A percentile compares a stretch with the other conserved stretches of the same genome.
Conservation (phyloP, 1,139 yeast genomes). For the Dujonia santamariae region DNA sequence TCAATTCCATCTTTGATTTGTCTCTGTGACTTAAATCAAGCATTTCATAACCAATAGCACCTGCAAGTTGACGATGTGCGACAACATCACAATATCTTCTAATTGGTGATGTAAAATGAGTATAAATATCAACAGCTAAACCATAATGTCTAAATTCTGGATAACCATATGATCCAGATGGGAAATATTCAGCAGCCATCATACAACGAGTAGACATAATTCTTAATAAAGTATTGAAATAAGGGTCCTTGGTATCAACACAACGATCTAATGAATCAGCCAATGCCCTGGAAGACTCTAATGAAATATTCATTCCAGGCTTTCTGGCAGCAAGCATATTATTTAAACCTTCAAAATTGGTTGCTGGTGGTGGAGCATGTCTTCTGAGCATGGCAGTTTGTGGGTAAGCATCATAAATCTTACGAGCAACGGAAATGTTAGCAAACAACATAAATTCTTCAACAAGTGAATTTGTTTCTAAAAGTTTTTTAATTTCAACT, state of each 20-base stretch:
- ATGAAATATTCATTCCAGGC: slow-evolving; percentile 65
- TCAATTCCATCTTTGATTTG: slow-evolving; percentile 82
- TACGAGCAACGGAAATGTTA: slow-evolving; percentile 91
- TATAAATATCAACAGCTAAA: slow-evolving; percentile 93
- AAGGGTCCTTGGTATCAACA: slow-evolving; percentile 76
- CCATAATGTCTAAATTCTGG: slow-evolving; percentile 98
- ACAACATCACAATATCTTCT: slow-evolving; percentile 97
- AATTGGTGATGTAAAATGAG: slow-evolving; percentile 98
- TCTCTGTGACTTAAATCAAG: slow-evolving; percentile 82
- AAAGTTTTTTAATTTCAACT: slow-evolving; percentile 83
- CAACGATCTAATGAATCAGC: slow-evolving; percentile 94
- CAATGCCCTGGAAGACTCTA: slow-evolving; percentile 84
- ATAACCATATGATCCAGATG: slow-evolving; percentile 87
- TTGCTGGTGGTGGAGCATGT: slow-evolving; percentile 94
- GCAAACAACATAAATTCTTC: slow-evolving; percentile 99
- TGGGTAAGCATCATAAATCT: slow-evolving; percentile 88
- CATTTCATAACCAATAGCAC: slow-evolving; percentile 91
- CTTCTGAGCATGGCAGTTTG: slow-evolving; percentile 98
- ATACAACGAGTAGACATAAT: slow-evolving; percentile 98
- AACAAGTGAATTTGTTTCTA: slow-evolving; percentile 92
- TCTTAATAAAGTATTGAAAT: slow-evolving; percentile 89
- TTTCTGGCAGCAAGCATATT: slow-evolving; percentile 87
- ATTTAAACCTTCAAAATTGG: slow-evolving; percentile 84
- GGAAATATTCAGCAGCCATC: slow-evolving; percentile 99
- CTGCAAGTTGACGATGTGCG: slow-evolving; percentile 96